Evolutionary conservation across 2,329 filamentous ascomycete species (phyloP).

Genomic region (Epichloe hybrida): DNA sequence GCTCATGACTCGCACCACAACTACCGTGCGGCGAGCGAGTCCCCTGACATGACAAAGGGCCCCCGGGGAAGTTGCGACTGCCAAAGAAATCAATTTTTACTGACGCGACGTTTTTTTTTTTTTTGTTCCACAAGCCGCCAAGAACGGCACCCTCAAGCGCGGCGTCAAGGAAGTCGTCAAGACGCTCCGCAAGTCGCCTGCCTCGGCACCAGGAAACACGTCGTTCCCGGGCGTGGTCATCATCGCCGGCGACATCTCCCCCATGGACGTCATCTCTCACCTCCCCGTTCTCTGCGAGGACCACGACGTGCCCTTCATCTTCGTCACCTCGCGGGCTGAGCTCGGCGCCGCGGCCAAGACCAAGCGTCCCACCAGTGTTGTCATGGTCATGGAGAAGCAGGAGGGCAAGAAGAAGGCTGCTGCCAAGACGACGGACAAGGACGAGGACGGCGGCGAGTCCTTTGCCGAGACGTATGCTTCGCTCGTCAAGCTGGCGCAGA

Average conservation of each 20-base stretch:
- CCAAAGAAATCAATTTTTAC: too few species aligned
- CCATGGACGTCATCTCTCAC: constrained; percentile 97
- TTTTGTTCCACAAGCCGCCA: constrained; percentile 58
- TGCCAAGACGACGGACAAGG: constrained; percentile 30
- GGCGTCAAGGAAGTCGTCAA: constrained; percentile 99
- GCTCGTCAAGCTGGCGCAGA: constrained; percentile 51
- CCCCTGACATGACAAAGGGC: too few species aligned
- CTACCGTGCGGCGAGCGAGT: too few species aligned
- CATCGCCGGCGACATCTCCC: constrained; percentile 88
- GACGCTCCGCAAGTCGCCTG: constrained; percentile 81
- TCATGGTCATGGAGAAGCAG: constrained; percentile 63
- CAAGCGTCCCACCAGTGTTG: constrained; percentile 91
- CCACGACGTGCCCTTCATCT: constrained; percentile 94
- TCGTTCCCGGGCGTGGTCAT: constrained; percentile 65
- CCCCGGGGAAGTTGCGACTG: too few species aligned
- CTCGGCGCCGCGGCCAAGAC: constrained; percentile 87
- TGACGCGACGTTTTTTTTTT: background rate
- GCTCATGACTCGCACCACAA: background rate
- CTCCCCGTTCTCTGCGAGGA: constrained; percentile 97
- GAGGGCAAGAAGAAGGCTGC: constrained; percentile 31
- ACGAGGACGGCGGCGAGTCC: constrained; percentile 38
- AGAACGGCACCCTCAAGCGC: constrained; percentile 89
- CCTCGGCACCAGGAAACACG: constrained; percentile 50
- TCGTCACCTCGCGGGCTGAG: constrained; percentile 83
- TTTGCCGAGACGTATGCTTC: constrained; percentile 52